These are phyloP conservation scores for Amauroascus verrucosus DNA, from an alignment of 2,329 filamentous ascomycete species.

Conservation along the genomic window DNA sequence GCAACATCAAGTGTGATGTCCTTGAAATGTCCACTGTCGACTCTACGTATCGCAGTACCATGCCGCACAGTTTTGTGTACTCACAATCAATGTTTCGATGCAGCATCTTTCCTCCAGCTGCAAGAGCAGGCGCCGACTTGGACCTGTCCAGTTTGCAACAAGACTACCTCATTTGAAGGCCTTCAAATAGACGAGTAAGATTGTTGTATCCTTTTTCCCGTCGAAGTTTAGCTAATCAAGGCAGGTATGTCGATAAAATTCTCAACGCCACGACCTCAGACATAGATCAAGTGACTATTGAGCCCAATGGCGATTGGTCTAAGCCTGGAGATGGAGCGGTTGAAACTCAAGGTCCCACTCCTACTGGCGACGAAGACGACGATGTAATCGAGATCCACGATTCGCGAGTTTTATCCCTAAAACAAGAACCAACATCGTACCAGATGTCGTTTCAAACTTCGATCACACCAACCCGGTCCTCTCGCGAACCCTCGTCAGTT, in stretches of 20 bases:
- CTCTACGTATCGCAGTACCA: slow-evolving; percentile 67
- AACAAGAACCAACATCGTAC: slow-evolving; percentile 27
- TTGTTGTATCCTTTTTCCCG: not conserved
- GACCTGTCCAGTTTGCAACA: slow-evolving; percentile 91
- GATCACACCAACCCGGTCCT: slow-evolving; percentile 25
- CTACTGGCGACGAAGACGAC: slow-evolving; percentile 36
- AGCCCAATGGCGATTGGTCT: slow-evolving; percentile 74
- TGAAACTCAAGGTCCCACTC: slow-evolving; percentile 20
- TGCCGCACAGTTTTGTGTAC: slow-evolving; percentile 70
- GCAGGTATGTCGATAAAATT: slow-evolving; percentile 78
- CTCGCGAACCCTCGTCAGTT: slow-evolving; percentile 31
- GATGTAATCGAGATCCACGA: slow-evolving; percentile 44
- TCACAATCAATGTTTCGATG: slow-evolving; percentile 93
- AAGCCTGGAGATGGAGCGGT: slow-evolving; percentile 36
- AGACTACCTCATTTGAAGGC: slow-evolving; percentile 65
- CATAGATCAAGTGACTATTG: slow-evolving; percentile 77
- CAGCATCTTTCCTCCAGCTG: slow-evolving; percentile 77
- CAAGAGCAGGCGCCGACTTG: slow-evolving; percentile 95
- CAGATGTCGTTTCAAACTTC: slow-evolving; percentile 17
- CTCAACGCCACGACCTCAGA: slow-evolving; percentile 59
- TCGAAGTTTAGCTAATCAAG: slow-evolving; percentile 9
- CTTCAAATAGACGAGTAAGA: slow-evolving; percentile 78
- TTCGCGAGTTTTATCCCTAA: slow-evolving; percentile 27
- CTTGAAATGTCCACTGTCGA: slow-evolving; percentile 84
- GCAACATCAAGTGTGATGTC: slow-evolving; percentile 82